Percentiles rank a stretch among this genome's conserved stretches.
Conservation (phyloP, 1,139 yeast genomes). For the Candida sp. region DNA sequence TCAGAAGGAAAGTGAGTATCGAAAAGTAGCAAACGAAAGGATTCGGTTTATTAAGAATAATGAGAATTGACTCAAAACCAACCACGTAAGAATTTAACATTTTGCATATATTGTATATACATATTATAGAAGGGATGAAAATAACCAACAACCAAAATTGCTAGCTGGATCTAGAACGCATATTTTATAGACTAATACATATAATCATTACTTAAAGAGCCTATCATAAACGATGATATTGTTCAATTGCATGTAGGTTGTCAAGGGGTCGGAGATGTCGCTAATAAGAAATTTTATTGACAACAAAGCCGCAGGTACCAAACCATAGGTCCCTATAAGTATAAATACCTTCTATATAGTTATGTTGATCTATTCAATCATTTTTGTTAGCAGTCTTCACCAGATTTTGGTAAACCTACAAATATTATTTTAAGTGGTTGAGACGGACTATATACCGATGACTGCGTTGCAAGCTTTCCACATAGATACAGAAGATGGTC, state of each 20-base stretch:
- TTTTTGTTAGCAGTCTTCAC: too few species aligned
- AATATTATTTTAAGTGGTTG: background rate
- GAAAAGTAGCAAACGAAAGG: slow-evolving; percentile 6
- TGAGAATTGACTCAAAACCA: too few species aligned
- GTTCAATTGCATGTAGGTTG: background rate
- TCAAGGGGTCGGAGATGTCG: background rate
- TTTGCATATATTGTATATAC: background rate
- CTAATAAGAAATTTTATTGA: background rate
- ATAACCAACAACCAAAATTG: background rate
- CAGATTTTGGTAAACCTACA: too few species aligned
- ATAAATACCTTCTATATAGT: too few species aligned
- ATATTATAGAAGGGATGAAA: background rate
- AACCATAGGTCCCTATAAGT: too few species aligned
- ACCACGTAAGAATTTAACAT: background rate
- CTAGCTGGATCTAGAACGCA: background rate
- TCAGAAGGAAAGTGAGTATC: slow-evolving; percentile 5
- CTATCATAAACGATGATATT: background rate
- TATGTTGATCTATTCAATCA: too few species aligned
- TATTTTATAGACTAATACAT: background rate
- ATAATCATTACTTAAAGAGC: background rate
- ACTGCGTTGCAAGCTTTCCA: background rate
- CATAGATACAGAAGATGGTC: background rate
- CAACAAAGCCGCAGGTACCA: background rate
- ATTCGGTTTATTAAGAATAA: slow-evolving; percentile 3
- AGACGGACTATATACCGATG: background rate